Conservation (phyloP, 148 eudicot species). For the Pharnaceum exiguum region DNA sequence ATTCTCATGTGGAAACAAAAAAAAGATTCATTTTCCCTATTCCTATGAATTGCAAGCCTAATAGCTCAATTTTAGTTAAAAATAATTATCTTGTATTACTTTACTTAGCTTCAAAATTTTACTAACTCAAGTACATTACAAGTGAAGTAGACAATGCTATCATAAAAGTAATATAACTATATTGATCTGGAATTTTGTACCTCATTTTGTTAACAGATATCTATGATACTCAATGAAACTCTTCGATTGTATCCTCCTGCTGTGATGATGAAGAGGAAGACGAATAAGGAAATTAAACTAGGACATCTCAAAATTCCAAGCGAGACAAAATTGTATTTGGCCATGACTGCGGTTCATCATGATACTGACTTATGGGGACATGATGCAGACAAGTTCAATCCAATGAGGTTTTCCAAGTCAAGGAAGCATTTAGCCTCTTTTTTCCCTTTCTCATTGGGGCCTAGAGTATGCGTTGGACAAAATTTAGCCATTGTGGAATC, state of each 20-base stretch:
- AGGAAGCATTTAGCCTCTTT: constrained; percentile 52
- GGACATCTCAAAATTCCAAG: constrained; percentile 46
- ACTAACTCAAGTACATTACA: too few species aligned
- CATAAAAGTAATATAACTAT: too few species aligned
- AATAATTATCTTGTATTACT: too few species aligned
- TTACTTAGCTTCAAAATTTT: too few species aligned
- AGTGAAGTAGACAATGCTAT: too few species aligned
- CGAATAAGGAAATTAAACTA: constrained; percentile 31
- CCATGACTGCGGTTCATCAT: constrained; percentile 71
- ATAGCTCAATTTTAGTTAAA: too few species aligned
- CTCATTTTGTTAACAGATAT: constrained; percentile 43
- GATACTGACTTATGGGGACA: constrained; percentile 65
- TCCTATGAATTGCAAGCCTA: too few species aligned
- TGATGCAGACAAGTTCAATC: constrained; percentile 70
- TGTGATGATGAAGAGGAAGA: constrained; percentile 43
- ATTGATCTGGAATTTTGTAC: too few species aligned
- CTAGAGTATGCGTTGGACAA: constrained; percentile 69
- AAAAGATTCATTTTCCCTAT: too few species aligned
- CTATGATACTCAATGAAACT: constrained; percentile 61
- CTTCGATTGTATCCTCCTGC: constrained; percentile 77
- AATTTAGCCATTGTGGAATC: constrained; percentile 69
- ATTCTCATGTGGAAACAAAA: too few species aligned
- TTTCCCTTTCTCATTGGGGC: constrained; percentile 68
- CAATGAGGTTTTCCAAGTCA: constrained; percentile 43
- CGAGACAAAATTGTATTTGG: constrained; percentile 46